Evolutionary conservation across 2,329 filamentous ascomycete species (phyloP), one percentile per base, ranked within the genome.

Genomic region (Sclerotinia nivalis): DNA sequence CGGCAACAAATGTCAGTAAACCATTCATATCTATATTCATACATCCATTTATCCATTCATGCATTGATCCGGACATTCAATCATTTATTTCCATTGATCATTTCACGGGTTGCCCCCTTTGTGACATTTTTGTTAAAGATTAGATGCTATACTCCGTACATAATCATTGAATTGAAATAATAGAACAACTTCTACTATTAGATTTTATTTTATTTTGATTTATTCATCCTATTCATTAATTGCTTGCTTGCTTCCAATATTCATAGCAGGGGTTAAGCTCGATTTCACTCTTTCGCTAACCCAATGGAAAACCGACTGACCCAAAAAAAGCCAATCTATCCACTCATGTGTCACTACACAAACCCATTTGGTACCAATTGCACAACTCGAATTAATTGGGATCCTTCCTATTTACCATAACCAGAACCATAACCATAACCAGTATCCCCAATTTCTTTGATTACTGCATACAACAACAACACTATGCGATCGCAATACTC

Each of bases 401-500:
- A 68, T 68, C 66, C 45, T 68, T 68, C 55, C 56, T 61, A 40
- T 50, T 68, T 40, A 50, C 55, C 45, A 50, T 37, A 49, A 47
- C 22, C 45, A 47, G 59, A 47, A 49, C 55, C 45, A 49, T 34
- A 47, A 49, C 45, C 45, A 50, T 37, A 49, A 31, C 31, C 60
- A 49, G 60, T 50, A 43, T 55, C 49, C 37, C 64, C 50, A 55
- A 56, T 18, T 58, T 47, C 43, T 25, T 20, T 67, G 28, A 61
- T 50, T 45, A 56, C 64, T 47, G 28, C 37, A 34, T 45, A 47
- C 64, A 47, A 52, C 61, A 65, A 43, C 20, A 62, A 52, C 55
- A 62, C 25, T 68, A 68, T 68, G 66, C 66, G 15, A 68, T 62
- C 55, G 66, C 54, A 25, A 62, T 25, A n/a, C 45, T 61, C n/a